phyloP scores from a whole-genome alignment of 768 basidiomycete species.

The Termitomyces sp. region DNA sequence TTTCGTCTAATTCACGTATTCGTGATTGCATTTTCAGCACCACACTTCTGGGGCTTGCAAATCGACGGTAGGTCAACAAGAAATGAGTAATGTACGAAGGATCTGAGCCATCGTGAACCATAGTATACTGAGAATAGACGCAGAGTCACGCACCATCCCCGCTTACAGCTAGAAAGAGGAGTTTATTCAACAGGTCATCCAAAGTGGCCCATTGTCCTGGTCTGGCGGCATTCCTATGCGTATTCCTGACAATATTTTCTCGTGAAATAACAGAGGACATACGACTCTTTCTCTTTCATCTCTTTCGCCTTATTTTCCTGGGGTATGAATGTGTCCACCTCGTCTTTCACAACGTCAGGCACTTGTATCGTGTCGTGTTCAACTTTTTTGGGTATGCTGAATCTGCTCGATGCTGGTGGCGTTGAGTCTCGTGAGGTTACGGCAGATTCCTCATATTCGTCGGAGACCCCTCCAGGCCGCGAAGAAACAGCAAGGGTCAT shows the following conservation, averaged over 20 bases:
- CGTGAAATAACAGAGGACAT: background rate
- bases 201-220: conserved; percentile 70
- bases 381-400: background rate
- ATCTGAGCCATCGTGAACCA: conserved; percentile 36
- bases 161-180: conserved; percentile 77
- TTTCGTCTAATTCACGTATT: conserved; percentile 65
- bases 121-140: background rate
- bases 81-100: conserved; percentile 75
- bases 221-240: conserved; percentile 24
- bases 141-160: conserved; percentile 59
- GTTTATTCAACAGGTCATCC: conserved; percentile 77
- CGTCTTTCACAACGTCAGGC: conserved; percentile 12
- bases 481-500: conserved; percentile 47
- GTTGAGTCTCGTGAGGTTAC: conserved; percentile 4
- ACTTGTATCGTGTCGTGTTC: background rate
- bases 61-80: conserved; percentile 78
- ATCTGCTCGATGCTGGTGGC: background rate
- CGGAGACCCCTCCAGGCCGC: conserved; percentile 46
- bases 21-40: conserved; percentile 87
- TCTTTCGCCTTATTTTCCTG: conserved; percentile 34
- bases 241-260: background rate
- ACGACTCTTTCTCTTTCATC: conserved; percentile 31
- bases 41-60: conserved; percentile 72
- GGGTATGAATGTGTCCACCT: conserved; percentile 5
- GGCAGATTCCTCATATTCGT: conserved; percentile 33